Percentiles rank a stretch among this genome's conserved stretches.
Evolutionary conservation across 2,329 filamentous ascomycete genomes (phyloP).

Genomic region (Trichophyton simii): DNA sequence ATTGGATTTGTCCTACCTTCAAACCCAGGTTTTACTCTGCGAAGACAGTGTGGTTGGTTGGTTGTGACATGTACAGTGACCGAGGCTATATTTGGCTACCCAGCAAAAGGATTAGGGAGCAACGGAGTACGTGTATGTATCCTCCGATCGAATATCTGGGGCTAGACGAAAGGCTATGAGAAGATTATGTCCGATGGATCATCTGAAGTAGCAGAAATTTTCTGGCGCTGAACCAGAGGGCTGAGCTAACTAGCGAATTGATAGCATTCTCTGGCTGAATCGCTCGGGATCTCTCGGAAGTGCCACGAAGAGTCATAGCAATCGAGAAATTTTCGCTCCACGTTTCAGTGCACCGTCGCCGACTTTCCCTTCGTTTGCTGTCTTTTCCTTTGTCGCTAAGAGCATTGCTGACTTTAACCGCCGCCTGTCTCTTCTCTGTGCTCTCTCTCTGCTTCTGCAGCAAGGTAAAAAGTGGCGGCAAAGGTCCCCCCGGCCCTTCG

Average conservation of each 20-base stretch:
- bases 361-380: neutral
- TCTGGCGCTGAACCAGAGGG: neutral
- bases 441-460: neutral
- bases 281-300: neutral
- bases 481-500: neutral
- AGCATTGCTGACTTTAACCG: neutral
- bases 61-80: neutral
- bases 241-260: neutral
- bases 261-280: neutral
- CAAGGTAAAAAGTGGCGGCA: neutral
- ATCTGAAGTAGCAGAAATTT: constrained; percentile 2
- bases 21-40: neutral
- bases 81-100: neutral
- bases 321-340: neutral
- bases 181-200: neutral
- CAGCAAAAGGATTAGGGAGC: too few species aligned
- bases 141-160: neutral
- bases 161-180: neutral
- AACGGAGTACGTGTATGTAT: neutral
- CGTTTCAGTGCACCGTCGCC: neutral
- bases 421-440: neutral
- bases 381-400: neutral
- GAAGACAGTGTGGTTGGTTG: neutral
- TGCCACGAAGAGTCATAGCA: neutral
- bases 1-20: neutral